Conservation (phyloP, 2,329 filamentous ascomycete genomes). For the Xylaria sp. region DNA sequence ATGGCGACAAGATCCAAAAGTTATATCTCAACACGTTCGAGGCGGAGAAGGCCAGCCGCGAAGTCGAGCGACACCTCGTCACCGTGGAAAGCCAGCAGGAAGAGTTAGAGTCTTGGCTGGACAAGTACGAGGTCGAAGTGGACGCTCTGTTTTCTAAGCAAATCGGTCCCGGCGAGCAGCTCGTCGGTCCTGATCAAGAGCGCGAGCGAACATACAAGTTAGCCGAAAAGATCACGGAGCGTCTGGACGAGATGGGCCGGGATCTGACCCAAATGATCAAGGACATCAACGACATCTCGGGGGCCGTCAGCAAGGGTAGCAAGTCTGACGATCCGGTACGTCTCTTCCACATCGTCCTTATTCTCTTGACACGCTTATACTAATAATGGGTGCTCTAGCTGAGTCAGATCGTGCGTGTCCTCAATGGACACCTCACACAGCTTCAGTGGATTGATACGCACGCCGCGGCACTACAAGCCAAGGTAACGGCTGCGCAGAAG, state of each 20-base stretch:
- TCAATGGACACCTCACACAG: constrained; percentile 92
- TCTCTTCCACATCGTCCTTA: constrained; percentile 20
- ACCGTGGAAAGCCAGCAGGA: constrained; percentile 93
- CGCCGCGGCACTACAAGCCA: constrained; percentile 80
- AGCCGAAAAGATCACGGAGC: constrained; percentile 90
- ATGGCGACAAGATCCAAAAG: constrained; percentile 93
- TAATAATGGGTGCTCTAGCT: constrained; percentile 64
- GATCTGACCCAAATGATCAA: constrained; percentile 96
- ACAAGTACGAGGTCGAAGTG: constrained; percentile 90
- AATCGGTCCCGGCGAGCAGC: constrained; percentile 76
- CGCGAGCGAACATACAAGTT: constrained; percentile 95
- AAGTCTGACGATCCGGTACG: constrained; percentile 86
- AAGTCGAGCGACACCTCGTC: constrained; percentile 91
- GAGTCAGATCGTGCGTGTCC: constrained; percentile 92
- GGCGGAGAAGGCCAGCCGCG: constrained; percentile 89
- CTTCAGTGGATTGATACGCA: constrained; percentile 94
- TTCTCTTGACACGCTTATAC: constrained; percentile 28
- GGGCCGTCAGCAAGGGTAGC: constrained; percentile 85
- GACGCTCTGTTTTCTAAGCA: constrained; percentile 87
- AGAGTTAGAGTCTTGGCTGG: constrained; percentile 87
- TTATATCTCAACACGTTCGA: constrained; percentile 92
- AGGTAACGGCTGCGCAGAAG: constrained; percentile 85
- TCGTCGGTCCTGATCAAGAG: constrained; percentile 92
- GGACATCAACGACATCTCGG: constrained; percentile 95
- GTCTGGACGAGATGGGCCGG: constrained; percentile 91